Evolutionary conservation across 192 early-diverging fungal genomes (phyloP).

Genomic region (Umbelopsis sp.): DNA sequence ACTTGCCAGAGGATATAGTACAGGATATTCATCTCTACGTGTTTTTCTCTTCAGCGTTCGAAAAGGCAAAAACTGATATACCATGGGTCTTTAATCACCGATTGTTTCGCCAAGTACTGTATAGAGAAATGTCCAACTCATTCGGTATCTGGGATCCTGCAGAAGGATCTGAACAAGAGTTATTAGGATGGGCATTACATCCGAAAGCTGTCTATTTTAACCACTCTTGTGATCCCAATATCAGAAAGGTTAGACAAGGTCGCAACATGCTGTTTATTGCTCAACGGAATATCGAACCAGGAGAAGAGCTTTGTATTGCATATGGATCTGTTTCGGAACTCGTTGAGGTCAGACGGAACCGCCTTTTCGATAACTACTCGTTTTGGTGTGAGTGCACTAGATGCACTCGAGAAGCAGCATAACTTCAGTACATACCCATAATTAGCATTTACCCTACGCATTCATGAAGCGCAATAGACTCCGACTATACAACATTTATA

Average conservation of each 20-base stretch:
- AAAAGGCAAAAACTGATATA: not conserved
- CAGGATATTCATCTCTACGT: constrained; percentile 18
- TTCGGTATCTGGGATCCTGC: constrained; percentile 68
- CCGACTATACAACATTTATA: too few relatives aligned
- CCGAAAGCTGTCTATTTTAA: constrained; percentile 69
- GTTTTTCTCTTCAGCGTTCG: constrained; percentile 10
- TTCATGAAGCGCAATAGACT: too few relatives aligned
- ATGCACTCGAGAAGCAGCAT: constrained; percentile 47
- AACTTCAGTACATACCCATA: too few relatives aligned
- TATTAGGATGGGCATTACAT: constrained; percentile 61
- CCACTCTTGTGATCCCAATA: constrained; percentile 64
- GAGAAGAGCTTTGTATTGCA: constrained; percentile 64
- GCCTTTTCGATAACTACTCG: constrained; percentile 60
- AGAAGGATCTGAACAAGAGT: constrained; percentile 46
- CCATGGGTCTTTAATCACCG: constrained; percentile 31
- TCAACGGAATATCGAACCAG: constrained; percentile 38
- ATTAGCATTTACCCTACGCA: too few relatives aligned
- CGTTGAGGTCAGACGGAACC: constrained; percentile 37
- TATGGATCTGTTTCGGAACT: constrained; percentile 58
- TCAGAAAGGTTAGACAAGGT: constrained; percentile 46
- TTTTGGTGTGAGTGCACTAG: constrained; percentile 60
- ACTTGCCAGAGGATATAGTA: constrained; percentile 11
- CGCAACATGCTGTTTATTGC: constrained; percentile 55
- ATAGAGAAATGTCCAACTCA: constrained; percentile 67
- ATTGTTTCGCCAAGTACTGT: constrained; percentile 56